Conservation (phyloP, 2,329 filamentous ascomycete genomes). For the Clonostachys solani region DNA sequence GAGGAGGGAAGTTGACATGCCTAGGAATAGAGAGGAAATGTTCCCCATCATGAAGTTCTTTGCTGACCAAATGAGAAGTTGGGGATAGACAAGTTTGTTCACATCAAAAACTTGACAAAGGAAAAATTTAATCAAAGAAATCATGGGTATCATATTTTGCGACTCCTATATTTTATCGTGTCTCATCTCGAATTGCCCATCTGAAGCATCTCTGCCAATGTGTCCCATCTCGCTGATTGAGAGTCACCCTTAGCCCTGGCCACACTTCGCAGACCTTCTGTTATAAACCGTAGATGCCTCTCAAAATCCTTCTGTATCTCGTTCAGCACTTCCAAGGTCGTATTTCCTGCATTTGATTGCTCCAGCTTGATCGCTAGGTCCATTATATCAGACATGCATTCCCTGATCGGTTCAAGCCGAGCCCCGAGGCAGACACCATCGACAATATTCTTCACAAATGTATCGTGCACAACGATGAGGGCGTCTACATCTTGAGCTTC, state of each 20-base stretch:
- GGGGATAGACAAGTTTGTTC: constrained; percentile 4
- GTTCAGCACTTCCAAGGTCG: constrained; percentile 47
- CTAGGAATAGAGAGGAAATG: constrained; percentile 79
- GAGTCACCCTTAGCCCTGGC: constrained; percentile 67
- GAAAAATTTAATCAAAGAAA: constrained; percentile 13
- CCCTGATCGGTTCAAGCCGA: constrained; percentile 65
- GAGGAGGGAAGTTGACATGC: constrained; percentile 74
- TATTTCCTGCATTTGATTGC: constrained; percentile 44
- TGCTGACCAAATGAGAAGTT: constrained; percentile 52
- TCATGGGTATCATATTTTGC: background rate
- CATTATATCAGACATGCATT: constrained; percentile 70
- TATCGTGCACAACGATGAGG: constrained; percentile 69
- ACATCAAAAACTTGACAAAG: background rate
- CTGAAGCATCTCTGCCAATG: constrained; percentile 76
- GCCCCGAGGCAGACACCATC: constrained; percentile 66
- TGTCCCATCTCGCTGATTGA: constrained; percentile 65
- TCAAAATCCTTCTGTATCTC: constrained; percentile 61
- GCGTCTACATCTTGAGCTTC: constrained; percentile 70
- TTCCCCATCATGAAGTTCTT: constrained; percentile 85
- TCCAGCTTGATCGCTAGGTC: constrained; percentile 71
- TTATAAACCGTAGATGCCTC: constrained; percentile 64
- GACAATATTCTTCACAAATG: constrained; percentile 58
- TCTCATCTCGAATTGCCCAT: constrained; percentile 20
- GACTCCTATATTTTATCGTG: constrained; percentile 10
- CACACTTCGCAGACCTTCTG: constrained; percentile 68